A percentile compares a stretch with the other conserved stretches of the same genome.
Evolutionary conservation across 495 filamentous ascomycete species (phyloP).

Genomic region (Penicillium dipodomyicola): DNA sequence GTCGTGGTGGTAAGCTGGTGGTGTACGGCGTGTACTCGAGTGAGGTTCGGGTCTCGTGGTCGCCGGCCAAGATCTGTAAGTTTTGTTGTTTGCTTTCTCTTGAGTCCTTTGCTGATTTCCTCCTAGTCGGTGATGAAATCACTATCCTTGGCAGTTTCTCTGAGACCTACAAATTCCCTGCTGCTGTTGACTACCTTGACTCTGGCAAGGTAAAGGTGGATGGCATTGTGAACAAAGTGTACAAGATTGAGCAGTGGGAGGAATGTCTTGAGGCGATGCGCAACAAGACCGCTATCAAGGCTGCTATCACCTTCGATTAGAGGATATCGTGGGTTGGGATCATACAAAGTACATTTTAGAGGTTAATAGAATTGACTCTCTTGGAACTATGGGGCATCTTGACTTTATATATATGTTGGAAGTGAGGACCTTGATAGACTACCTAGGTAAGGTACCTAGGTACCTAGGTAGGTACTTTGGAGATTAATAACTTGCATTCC

Average conservation of each 20-base stretch:
- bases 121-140: conserved; percentile 55
- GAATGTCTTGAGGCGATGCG: conserved; percentile 44
- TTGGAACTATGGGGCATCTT: background rate
- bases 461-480: too few species aligned
- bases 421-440: conserved; percentile 12
- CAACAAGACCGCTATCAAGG: conserved; percentile 71
- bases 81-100: conserved; percentile 6
- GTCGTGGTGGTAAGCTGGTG: conserved; percentile 65
- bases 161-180: conserved; percentile 71
- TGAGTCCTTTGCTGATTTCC: background rate
- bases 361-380: conserved; percentile 12
- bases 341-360: conserved; percentile 1
- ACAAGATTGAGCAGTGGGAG: conserved; percentile 48
- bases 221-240: conserved; percentile 53
- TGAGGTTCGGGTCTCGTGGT: conserved; percentile 59
- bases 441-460: conserved; percentile 1
- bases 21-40: conserved; percentile 67
- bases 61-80: conserved; percentile 63
- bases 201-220: conserved; percentile 61
- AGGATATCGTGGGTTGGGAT: conserved; percentile 1
- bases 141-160: conserved; percentile 69
- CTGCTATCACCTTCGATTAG: conserved; percentile 66
- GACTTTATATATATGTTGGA: background rate
- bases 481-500: background rate
- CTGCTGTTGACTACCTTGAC: conserved; percentile 68